Evolutionary conservation across 768 basidiomycete species (phyloP).

Genomic region (Cantharellus anzutake): DNA sequence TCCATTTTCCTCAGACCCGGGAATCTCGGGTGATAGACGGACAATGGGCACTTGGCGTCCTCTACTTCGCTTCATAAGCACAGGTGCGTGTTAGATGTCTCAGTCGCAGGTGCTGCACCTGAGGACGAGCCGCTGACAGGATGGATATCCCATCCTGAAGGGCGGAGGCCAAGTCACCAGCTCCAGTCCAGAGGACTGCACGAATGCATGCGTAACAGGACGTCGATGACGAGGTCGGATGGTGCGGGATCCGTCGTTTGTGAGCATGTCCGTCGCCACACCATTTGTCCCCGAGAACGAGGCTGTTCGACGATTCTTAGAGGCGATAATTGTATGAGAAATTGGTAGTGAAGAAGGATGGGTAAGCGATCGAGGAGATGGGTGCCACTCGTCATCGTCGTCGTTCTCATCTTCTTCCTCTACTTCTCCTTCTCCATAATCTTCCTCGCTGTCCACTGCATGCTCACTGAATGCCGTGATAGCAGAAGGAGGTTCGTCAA

Average conservation of each 20-base stretch:
- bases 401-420: not conserved
- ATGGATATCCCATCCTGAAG: not conserved
- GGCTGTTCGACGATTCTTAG: not conserved
- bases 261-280: not conserved
- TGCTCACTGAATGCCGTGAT: too few species aligned
- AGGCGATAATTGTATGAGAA: not conserved
- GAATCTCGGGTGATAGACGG: not conserved
- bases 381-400: not conserved
- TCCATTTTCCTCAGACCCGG: not conserved
- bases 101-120: not conserved
- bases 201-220: not conserved
- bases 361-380: not conserved
- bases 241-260: not conserved
- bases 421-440: not conserved
- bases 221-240: not conserved
- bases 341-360: not conserved
- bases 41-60: slow-evolving; percentile 1
- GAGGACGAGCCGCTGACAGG: not conserved
- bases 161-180: not conserved
- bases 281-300: not conserved
- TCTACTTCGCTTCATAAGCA: not conserved
- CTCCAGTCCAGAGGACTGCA: too few species aligned
- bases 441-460: not conserved
- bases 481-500: too few species aligned
- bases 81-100: too few species aligned